phyloP scores from a whole-genome alignment of 768 basidiomycete genomes.

The Asterophora parasitica region DNA sequence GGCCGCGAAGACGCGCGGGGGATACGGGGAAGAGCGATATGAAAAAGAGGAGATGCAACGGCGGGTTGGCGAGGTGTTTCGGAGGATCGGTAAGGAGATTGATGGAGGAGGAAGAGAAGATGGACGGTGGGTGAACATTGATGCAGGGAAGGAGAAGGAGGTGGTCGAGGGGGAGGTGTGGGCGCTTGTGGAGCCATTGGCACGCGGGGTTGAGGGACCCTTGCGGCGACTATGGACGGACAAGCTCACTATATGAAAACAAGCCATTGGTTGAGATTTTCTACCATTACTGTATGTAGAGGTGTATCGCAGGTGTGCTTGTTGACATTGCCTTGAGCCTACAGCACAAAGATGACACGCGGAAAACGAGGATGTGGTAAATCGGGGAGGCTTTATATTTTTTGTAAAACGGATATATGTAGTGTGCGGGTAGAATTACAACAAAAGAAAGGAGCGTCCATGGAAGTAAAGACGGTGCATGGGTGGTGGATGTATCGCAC shows the following conservation, averaged over 20 bases:
- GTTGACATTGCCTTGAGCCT: too few species aligned
- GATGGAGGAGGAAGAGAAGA: conserved; percentile 15
- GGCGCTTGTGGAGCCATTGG: conserved; percentile 41
- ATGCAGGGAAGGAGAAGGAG: conserved; percentile 50
- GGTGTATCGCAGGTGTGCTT: too few species aligned
- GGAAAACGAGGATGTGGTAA: not conserved
- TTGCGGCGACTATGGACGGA: conserved; percentile 50
- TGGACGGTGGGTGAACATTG: conserved; percentile 47
- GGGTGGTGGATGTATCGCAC: not conserved
- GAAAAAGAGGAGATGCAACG: conserved; percentile 76
- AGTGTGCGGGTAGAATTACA: conserved; percentile 12
- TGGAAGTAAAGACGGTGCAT: conserved; percentile 14
- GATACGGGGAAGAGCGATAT: conserved; percentile 85
- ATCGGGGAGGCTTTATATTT: conserved; percentile 5
- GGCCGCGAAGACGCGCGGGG: conserved; percentile 61
- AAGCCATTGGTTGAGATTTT: not conserved
- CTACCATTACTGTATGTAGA: too few species aligned
- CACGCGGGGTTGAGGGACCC: conserved; percentile 33
- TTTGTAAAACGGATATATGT: conserved; percentile 1
- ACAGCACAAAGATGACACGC: not conserved
- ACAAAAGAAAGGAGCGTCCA: conserved; percentile 7
- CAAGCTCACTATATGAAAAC: conserved; percentile 9
- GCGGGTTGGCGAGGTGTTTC: conserved; percentile 58
- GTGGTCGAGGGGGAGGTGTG: conserved; percentile 54
- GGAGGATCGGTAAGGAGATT: conserved; percentile 51